phyloP scores from a whole-genome alignment of 2,329 filamentous ascomycete species.

The Aureobasidium uvarum region DNA sequence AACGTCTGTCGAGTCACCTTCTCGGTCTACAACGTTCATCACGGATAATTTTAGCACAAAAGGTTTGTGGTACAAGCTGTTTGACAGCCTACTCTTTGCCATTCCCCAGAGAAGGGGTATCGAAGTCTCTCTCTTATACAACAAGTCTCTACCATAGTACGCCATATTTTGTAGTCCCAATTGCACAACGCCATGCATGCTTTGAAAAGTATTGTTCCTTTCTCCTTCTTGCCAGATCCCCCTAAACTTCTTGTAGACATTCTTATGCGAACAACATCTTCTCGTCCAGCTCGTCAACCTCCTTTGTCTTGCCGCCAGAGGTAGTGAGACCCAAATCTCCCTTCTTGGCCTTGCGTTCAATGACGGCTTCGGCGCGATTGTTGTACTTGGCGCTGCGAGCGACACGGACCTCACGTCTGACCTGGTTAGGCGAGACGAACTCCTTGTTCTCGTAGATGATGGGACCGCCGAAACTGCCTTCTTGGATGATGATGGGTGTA shows the following conservation, averaged over 20 bases:
- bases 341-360: conserved; percentile 71
- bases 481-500: conserved; percentile 91
- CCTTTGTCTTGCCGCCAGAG: conserved; percentile 60
- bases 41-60: neutral
- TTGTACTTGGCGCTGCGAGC: conserved; percentile 77
- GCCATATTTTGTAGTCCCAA: neutral
- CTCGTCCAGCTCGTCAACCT: conserved; percentile 71
- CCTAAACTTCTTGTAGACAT: conserved; percentile 33
- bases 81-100: neutral
- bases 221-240: neutral
- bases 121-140: conserved; percentile 1
- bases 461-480: conserved; percentile 91
- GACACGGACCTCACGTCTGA: conserved; percentile 75
- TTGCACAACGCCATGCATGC: conserved; percentile 14
- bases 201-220: neutral
- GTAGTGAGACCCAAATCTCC: conserved; percentile 72
- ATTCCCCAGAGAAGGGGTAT: conserved; percentile 1
- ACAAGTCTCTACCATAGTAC: neutral
- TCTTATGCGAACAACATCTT: conserved; percentile 67
- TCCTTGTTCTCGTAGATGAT: conserved; percentile 99
- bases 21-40: neutral
- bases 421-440: conserved; percentile 94
- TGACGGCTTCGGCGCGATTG: conserved; percentile 67
- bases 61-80: neutral
- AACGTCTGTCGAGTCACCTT: neutral